A percentile compares a stretch with the other conserved stretches of the same genome.
Evolutionary conservation across 768 basidiomycete species (phyloP).

Genomic region (Hirschioporus abietinus): DNA sequence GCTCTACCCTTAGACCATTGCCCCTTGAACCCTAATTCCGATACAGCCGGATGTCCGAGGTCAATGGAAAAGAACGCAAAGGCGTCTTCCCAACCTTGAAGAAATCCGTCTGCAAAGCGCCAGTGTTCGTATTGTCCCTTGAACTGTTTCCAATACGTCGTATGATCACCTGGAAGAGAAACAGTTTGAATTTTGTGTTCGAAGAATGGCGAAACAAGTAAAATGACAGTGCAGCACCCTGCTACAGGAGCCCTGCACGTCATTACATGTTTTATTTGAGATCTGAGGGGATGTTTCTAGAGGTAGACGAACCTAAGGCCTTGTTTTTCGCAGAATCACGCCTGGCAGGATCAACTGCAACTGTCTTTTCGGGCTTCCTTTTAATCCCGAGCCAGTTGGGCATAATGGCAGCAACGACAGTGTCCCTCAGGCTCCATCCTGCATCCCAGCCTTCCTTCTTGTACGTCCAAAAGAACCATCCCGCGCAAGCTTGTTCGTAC

Average conservation of each 20-base stretch:
- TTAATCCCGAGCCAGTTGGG: slow-evolving; percentile 43
- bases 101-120: slow-evolving; percentile 62
- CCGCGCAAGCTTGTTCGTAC: slow-evolving; percentile 59
- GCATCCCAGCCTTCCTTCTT: slow-evolving; percentile 68
- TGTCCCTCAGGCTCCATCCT: slow-evolving; percentile 72
- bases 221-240: neutral
- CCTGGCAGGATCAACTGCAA: slow-evolving; percentile 16
- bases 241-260: neutral
- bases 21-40: slow-evolving; percentile 60
- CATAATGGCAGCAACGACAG: slow-evolving; percentile 55
- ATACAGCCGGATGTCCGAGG: slow-evolving; percentile 25
- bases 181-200: neutral
- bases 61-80: slow-evolving; percentile 44
- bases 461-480: slow-evolving; percentile 85
- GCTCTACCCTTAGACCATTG: slow-evolving; percentile 50
- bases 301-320: slow-evolving; percentile 25
- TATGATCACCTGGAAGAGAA: slow-evolving; percentile 28
- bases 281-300: neutral
- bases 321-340: slow-evolving; percentile 25
- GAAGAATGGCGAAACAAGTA: neutral
- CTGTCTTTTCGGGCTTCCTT: slow-evolving; percentile 19
- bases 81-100: slow-evolving; percentile 68
- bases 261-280: neutral
- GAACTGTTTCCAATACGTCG: slow-evolving; percentile 41
- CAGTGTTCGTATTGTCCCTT: slow-evolving; percentile 60